Evolutionary conservation across 257 asterid genomes (phyloP).

Genomic region (Solanum ossicruentum): DNA sequence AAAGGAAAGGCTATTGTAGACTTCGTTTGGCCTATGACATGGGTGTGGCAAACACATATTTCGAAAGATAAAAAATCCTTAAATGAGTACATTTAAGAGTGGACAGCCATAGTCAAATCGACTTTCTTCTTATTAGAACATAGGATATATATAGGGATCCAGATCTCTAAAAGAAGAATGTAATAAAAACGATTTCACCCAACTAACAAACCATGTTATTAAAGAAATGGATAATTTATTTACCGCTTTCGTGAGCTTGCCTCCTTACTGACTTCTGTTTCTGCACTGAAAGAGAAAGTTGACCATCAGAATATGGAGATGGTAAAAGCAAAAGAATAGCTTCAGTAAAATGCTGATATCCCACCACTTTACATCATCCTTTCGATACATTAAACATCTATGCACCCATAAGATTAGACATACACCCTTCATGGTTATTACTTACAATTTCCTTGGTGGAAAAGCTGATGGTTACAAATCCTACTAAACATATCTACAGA

Average conservation of each 20-base stretch:
- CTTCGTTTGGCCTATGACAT: not conserved
- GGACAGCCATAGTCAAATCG: not conserved
- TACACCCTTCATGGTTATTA: not conserved
- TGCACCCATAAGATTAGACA: not conserved
- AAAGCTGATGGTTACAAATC: not conserved
- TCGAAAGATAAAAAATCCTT: not conserved
- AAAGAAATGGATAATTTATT: not conserved
- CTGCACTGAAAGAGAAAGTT: conserved; percentile 4
- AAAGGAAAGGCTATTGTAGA: not conserved
- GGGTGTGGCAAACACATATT: not conserved
- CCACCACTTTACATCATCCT: not conserved
- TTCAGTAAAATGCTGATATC: not conserved
- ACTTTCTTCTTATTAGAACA: not conserved
- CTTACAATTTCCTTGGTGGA: not conserved
- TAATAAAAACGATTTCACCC: not conserved
- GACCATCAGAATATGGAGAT: not conserved
- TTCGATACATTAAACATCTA: not conserved
- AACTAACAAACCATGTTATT: not conserved
- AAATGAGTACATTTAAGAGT: not conserved
- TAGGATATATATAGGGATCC: not conserved
- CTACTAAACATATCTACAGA: not conserved
- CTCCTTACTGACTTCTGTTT: conserved; percentile 12
- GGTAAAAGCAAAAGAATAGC: not conserved
- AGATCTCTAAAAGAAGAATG: not conserved
- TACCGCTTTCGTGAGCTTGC: conserved; percentile 15